These are phyloP conservation scores for Zostera marina DNA, from an alignment of 116 monocot species.

Conservation along the genomic window DNA sequence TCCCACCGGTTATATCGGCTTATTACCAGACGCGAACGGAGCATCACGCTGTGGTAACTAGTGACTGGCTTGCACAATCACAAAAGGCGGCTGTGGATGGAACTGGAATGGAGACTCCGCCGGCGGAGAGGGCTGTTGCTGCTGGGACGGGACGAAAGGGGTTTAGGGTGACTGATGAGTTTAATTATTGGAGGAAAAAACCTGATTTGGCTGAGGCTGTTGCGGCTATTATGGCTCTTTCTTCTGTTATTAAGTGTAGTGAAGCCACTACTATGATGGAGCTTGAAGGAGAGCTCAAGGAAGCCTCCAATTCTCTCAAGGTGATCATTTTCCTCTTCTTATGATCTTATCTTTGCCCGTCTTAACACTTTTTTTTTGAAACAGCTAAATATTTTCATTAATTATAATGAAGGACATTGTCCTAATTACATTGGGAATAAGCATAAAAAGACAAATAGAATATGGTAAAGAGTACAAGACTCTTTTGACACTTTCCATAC, in stretches of 20 bases:
- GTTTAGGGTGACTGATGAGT: constrained; percentile 78
- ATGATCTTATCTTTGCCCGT: not conserved
- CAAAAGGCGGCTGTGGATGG: constrained; percentile 27
- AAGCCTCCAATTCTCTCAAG: constrained; percentile 78
- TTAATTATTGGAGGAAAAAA: constrained; percentile 91
- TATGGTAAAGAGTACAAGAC: not conserved
- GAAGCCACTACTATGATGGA: constrained; percentile 92
- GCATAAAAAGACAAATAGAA: no score
- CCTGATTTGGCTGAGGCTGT: constrained; percentile 95
- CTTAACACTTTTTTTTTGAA: not conserved
- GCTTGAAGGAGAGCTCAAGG: constrained; percentile 92
- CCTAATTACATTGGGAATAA: no score
- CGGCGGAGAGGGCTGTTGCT: not conserved
- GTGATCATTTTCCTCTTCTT: constrained; percentile 8
- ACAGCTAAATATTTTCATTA: no score
- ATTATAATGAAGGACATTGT: no score
- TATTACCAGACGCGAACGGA: constrained; percentile 95
- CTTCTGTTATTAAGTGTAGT: constrained; percentile 56
- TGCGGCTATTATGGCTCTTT: constrained; percentile 95
- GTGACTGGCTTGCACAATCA: constrained; percentile 86
- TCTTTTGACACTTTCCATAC: no score
- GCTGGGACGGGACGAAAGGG: constrained; percentile 10
- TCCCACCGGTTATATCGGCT: constrained; percentile 37
- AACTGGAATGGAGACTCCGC: constrained; percentile 3
- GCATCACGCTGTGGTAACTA: constrained; percentile 74